phyloP scores from a whole-genome alignment of 192 early-diverging fungal species.

The Polychytrium aggregatum region DNA sequence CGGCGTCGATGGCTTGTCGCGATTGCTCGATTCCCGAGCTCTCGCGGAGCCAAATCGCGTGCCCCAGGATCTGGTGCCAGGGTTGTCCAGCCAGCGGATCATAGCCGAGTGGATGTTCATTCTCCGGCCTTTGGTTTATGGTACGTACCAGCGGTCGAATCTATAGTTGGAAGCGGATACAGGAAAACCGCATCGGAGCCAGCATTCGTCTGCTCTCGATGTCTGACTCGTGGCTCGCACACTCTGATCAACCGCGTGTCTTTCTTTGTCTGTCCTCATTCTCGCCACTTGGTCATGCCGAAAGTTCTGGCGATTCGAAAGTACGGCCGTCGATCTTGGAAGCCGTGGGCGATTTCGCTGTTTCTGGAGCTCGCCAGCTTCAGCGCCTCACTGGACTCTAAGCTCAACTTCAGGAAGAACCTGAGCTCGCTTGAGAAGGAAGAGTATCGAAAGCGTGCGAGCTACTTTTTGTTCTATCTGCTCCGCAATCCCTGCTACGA shows the following conservation, averaged over 20 bases:
- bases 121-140: conserved; percentile 76
- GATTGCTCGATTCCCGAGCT: conserved; percentile 24
- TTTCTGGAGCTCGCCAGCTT: conserved; percentile 42
- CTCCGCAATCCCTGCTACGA: conserved; percentile 78
- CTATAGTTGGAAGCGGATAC: too few species aligned
- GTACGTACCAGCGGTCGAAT: conserved; percentile 19
- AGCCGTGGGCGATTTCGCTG: conserved; percentile 76
- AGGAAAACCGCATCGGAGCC: too few species aligned
- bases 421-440: conserved; percentile 62
- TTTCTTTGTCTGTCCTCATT: too few species aligned
- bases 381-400: conserved; percentile 1
- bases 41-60: conserved; percentile 54
- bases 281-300: too few species aligned
- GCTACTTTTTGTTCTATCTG: conserved; percentile 69
- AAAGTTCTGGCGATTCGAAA: conserved; percentile 64
- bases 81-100: conserved; percentile 34
- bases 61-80: conserved; percentile 58
- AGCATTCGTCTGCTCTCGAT: too few species aligned
- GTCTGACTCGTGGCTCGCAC: background rate
- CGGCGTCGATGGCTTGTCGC: conserved; percentile 14
- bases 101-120: conserved; percentile 73
- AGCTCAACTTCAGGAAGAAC: background rate
- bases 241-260: background rate
- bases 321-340: conserved; percentile 64
- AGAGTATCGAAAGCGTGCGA: conserved; percentile 61